Conservation (phyloP, 148 eudicot genomes). For the Bassia scoparia region DNA sequence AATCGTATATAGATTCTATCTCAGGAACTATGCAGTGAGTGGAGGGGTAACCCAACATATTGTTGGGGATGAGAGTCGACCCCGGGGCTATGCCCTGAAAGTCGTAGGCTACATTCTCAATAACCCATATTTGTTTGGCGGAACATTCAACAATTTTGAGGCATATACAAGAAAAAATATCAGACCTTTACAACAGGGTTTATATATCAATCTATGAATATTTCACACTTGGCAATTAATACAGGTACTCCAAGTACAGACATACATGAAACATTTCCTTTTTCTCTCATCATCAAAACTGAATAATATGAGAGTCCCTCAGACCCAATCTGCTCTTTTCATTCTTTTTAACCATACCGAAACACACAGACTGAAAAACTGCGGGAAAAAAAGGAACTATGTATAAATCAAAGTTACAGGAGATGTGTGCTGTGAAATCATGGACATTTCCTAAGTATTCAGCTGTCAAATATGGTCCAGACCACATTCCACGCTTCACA, state of each 20-base stretch:
- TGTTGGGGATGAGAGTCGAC: no score
- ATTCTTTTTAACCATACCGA: neutral
- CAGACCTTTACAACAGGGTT: neutral
- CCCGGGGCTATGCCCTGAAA: no score
- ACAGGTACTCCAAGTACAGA: neutral
- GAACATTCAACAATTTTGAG: neutral
- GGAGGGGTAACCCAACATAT: no score
- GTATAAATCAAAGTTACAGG: constrained; percentile 53
- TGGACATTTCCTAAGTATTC: constrained; percentile 43
- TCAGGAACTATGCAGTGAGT: no score
- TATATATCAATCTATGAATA: neutral
- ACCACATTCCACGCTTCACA: constrained; percentile 41
- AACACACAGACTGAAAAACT: neutral
- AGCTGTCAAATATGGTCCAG: constrained; percentile 39
- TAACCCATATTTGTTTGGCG: neutral
- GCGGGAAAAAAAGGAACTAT: constrained; percentile 18
- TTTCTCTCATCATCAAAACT: neutral
- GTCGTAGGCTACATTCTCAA: no score
- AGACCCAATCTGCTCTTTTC: neutral
- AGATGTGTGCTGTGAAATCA: constrained; percentile 39
- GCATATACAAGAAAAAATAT: neutral
- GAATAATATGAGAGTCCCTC: neutral
- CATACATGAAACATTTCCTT: constrained; percentile 11
- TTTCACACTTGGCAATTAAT: constrained; percentile 4
- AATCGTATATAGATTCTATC: no score